A percentile compares a stretch with the other conserved stretches of the same genome.
Conservation (phyloP, 2,329 filamentous ascomycete species). For the Capronia epimyces region DNA sequence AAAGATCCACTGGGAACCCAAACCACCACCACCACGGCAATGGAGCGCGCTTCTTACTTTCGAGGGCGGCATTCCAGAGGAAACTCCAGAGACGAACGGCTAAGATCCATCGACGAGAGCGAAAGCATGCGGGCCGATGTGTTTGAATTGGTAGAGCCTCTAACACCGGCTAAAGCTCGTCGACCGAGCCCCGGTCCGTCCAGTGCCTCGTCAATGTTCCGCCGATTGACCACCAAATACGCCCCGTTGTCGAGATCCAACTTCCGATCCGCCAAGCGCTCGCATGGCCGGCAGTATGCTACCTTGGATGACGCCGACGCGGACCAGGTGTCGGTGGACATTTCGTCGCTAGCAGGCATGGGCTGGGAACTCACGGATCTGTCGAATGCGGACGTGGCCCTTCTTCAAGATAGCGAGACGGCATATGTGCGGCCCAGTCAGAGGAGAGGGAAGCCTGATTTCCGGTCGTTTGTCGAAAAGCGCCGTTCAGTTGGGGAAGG, state of each 20-base stretch:
- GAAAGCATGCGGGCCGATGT: conserved; percentile 10
- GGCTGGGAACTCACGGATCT: conserved; percentile 28
- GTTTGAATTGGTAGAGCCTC: conserved; percentile 15
- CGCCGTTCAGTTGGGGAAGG: conserved; percentile 25
- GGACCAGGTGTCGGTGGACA: conserved; percentile 20
- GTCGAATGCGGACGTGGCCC: conserved; percentile 4
- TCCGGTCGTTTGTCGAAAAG: conserved; percentile 23
- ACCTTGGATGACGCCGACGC: conserved; percentile 22
- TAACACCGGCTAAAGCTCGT: conserved; percentile 12
- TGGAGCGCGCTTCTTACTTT: conserved; percentile 14
- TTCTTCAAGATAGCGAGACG: conserved; percentile 15
- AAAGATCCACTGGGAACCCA: conserved; percentile 2
- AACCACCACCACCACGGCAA: conserved; percentile 6
- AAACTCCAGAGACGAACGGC: conserved; percentile 17
- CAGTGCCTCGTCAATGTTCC: conserved; percentile 22
- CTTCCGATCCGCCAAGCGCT: conserved; percentile 17
- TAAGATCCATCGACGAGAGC: conserved; percentile 14
- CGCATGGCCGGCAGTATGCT: conserved; percentile 23
- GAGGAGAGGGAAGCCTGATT: conserved; percentile 16
- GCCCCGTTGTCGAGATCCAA: conserved; percentile 14
- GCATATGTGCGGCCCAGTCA: conserved; percentile 12
- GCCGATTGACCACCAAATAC: conserved; percentile 23
- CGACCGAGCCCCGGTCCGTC: conserved; percentile 9
- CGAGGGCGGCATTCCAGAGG: conserved; percentile 17
- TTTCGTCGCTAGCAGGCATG: conserved; percentile 27